Percentiles rank a stretch among this genome's conserved stretches.
Evolutionary conservation across 805 yeast species (phyloP).

Genomic region (Sugiyamaella qingdaonensis): DNA sequence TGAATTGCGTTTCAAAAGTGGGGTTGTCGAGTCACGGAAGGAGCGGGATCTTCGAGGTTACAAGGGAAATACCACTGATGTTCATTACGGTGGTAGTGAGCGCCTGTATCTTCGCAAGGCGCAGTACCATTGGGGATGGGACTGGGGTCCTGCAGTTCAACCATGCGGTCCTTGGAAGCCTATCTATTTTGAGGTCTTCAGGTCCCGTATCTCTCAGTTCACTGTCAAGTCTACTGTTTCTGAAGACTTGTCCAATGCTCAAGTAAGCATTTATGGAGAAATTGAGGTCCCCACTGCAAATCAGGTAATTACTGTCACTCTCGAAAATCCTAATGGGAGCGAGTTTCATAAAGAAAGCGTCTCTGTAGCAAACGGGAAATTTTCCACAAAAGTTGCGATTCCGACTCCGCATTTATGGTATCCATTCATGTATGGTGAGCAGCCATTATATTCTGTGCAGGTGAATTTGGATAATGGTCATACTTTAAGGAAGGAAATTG

Average conservation of each 20-base stretch:
- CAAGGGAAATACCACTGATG: background rate
- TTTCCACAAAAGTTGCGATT: conserved; percentile 5
- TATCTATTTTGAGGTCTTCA: conserved; percentile 29
- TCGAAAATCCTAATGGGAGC: background rate
- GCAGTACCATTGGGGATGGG: conserved; percentile 56
- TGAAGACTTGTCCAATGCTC: background rate
- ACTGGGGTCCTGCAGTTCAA: conserved; percentile 47
- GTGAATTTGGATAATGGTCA: background rate
- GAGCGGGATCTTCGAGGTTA: background rate
- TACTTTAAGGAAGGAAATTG: conserved; percentile 24
- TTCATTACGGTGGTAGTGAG: conserved; percentile 1
- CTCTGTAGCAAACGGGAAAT: background rate
- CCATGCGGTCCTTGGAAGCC: conserved; percentile 46
- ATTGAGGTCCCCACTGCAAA: background rate
- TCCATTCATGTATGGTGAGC: conserved; percentile 38
- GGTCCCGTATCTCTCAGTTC: conserved; percentile 21
- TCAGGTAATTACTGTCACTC: background rate
- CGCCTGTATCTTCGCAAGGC: conserved; percentile 39
- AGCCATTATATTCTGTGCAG: conserved; percentile 31
- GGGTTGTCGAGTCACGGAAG: background rate
- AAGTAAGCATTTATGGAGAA: background rate
- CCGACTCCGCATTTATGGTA: conserved; percentile 38
- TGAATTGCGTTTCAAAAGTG: background rate
- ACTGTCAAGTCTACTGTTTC: background rate
- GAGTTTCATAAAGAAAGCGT: background rate